phyloP scores from a whole-genome alignment of 805 yeast species.

The Kodamaea nitidulidarum region DNA sequence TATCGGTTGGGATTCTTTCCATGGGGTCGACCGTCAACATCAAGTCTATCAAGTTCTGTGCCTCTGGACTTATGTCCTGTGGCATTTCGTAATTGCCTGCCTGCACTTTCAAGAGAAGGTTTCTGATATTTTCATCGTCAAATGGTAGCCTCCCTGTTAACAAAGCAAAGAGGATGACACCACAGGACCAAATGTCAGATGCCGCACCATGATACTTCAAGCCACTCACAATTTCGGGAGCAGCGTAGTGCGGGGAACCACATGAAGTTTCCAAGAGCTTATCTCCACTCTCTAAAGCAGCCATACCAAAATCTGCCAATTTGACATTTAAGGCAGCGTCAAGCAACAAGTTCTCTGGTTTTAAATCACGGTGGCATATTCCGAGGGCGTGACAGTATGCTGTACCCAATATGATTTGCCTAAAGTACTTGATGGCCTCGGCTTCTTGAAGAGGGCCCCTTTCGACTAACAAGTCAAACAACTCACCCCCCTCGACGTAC shows the following conservation, averaged over 20 bases:
- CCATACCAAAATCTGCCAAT: slow-evolving; percentile 88
- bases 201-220: slow-evolving; percentile 78
- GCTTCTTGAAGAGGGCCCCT: slow-evolving; percentile 66
- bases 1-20: slow-evolving; percentile 63
- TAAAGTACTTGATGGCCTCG: slow-evolving; percentile 74
- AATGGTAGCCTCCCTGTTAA: slow-evolving; percentile 80
- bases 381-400: slow-evolving; percentile 79
- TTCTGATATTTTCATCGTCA: slow-evolving; percentile 76
- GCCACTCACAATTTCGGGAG: slow-evolving; percentile 82
- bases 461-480: slow-evolving; percentile 69
- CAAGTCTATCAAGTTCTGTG: slow-evolving; percentile 58
- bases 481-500: slow-evolving; percentile 86
- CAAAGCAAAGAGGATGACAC: slow-evolving; percentile 74
- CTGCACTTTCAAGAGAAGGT: slow-evolving; percentile 68
- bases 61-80: slow-evolving; percentile 54
- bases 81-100: slow-evolving; percentile 76
- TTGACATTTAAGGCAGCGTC: slow-evolving; percentile 67
- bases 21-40: slow-evolving; percentile 71
- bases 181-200: slow-evolving; percentile 87
- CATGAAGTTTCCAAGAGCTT: slow-evolving; percentile 73
- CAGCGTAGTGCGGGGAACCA: slow-evolving; percentile 87
- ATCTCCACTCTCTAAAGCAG: slow-evolving; percentile 72
- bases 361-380: slow-evolving; percentile 76
- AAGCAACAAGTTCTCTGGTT: slow-evolving; percentile 72
- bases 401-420: slow-evolving; percentile 74